phyloP scores from a whole-genome alignment of 2,329 filamentous ascomycete genomes.

The Alternaria sp. region DNA sequence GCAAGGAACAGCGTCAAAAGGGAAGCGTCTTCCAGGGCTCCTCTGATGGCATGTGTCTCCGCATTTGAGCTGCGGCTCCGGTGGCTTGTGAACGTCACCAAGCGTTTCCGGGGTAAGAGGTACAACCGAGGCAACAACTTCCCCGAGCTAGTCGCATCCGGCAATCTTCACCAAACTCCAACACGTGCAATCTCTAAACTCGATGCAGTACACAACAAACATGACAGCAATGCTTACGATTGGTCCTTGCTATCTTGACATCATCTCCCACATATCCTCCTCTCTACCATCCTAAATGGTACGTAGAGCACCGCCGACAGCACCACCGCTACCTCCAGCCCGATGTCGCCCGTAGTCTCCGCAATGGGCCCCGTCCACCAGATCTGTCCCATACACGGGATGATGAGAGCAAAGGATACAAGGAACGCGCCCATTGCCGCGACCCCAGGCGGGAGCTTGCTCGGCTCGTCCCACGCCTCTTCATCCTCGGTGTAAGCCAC shows the following conservation, averaged over 20 bases:
- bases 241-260: neutral
- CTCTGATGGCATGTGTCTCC: conserved; percentile 16
- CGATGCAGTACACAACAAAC: conserved; percentile 1
- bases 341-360: conserved; percentile 68
- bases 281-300: conserved; percentile 54
- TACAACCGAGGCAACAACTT: conserved; percentile 39
- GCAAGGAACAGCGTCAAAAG: conserved; percentile 7
- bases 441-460: conserved; percentile 52
- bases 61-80: conserved; percentile 40
- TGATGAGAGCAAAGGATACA: conserved; percentile 57
- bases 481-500: conserved; percentile 49
- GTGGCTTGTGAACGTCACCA: conserved; percentile 48
- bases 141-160: conserved; percentile 25
- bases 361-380: conserved; percentile 71
- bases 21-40: conserved; percentile 20
- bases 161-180: conserved; percentile 15
- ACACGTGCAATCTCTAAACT: conserved; percentile 15
- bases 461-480: conserved; percentile 51
- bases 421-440: conserved; percentile 52
- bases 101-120: conserved; percentile 33
- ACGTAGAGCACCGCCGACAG: conserved; percentile 56
- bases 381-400: conserved; percentile 67
- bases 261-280: conserved; percentile 19
- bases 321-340: conserved; percentile 69
- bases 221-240: neutral